Evolutionary conservation across 1,139 yeast species (phyloP).

Genomic region (Torulaspora pretoriensis): DNA sequence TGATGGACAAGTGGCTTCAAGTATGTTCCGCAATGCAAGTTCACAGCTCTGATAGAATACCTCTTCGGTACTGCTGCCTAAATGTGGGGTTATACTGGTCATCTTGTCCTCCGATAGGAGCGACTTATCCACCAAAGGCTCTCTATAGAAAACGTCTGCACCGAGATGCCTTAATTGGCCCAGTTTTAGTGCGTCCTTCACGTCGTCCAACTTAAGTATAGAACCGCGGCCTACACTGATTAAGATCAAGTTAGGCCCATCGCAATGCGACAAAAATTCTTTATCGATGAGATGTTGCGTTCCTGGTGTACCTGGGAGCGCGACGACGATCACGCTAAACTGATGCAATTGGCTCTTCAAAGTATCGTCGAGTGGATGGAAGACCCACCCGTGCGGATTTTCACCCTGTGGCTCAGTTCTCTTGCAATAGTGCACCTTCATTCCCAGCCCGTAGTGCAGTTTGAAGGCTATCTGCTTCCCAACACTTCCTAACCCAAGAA

Average conservation of each 20-base stretch:
- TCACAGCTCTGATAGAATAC: conserved; percentile 40
- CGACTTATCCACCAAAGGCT: conserved; percentile 56
- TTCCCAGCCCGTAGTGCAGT: conserved; percentile 52
- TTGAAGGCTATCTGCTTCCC: conserved; percentile 62
- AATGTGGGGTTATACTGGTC: conserved; percentile 68
- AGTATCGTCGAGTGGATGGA: conserved; percentile 39
- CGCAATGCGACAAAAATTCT: conserved; percentile 43
- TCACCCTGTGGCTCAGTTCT: conserved; percentile 38
- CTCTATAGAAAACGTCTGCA: conserved; percentile 74
- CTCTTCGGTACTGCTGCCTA: conserved; percentile 66
- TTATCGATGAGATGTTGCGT: conserved; percentile 56
- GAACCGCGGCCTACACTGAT: conserved; percentile 80
- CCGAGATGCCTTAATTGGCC: conserved; percentile 74
- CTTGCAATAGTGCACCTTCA: conserved; percentile 65
- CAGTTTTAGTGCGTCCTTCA: conserved; percentile 49
- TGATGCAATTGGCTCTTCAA: conserved; percentile 21
- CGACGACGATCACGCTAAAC: conserved; percentile 58
- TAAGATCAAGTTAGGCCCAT: conserved; percentile 50
- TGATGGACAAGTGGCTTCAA: conserved; percentile 5
- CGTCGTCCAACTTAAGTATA: conserved; percentile 64
- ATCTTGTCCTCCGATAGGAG: conserved; percentile 49
- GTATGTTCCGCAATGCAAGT: conserved; percentile 24
- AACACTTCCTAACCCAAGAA: conserved; percentile 76
- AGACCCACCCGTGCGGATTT: conserved; percentile 37
- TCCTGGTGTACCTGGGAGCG: conserved; percentile 62